phyloP scores from a whole-genome alignment of 2,329 filamentous ascomycete genomes.

The Clathrospora elynae region DNA sequence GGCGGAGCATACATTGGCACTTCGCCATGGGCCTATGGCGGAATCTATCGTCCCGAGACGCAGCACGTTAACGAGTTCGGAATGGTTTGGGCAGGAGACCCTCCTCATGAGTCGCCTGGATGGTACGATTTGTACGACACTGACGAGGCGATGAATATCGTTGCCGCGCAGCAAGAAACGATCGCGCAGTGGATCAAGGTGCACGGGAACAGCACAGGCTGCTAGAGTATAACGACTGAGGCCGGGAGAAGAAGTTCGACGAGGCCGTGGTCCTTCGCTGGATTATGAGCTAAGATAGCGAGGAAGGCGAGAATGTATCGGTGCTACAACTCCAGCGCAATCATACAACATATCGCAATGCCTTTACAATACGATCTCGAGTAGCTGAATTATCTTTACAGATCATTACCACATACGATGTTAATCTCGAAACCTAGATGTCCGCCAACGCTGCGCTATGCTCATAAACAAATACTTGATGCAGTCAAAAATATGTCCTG shows the following conservation, averaged over 20 bases:
- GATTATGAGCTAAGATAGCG: too few species aligned
- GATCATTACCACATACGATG: too few species aligned
- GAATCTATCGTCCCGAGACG: conserved; percentile 48
- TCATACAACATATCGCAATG: too few species aligned
- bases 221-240: too few species aligned
- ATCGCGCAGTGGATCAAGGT: conserved; percentile 38
- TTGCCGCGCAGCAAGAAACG: conserved; percentile 41
- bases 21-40: conserved; percentile 50
- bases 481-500: neutral
- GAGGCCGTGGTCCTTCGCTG: too few species aligned
- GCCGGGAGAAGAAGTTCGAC: too few species aligned
- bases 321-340: too few species aligned
- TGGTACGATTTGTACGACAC: conserved; percentile 51
- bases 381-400: too few species aligned
- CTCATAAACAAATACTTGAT: conserved; percentile 9
- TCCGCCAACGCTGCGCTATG: conserved; percentile 22
- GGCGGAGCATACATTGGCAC: conserved; percentile 47
- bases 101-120: conserved; percentile 48
- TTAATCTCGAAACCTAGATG: neutral
- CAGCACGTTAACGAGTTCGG: conserved; percentile 47
- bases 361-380: too few species aligned
- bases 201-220: conserved; percentile 13
- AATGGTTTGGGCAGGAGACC: conserved; percentile 51
- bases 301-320: too few species aligned
- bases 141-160: conserved; percentile 47